Base-by-base conservation (phyloP, 73 alveolate species). In the Diophrys appendiculata region DNA sequence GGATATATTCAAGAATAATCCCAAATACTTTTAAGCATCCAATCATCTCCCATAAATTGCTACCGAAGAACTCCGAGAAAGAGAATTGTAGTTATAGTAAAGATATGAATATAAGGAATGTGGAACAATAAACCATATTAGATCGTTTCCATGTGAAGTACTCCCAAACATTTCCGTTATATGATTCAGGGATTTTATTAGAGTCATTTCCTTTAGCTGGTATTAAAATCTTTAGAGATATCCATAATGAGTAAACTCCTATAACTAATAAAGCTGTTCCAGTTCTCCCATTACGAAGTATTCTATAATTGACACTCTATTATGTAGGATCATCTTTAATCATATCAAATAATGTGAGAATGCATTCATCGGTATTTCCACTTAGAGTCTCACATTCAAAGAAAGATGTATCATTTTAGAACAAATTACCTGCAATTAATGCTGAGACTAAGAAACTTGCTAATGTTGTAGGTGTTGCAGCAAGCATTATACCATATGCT, bases 161-260 rank as follows among this genome's bases (percentile, higher is more conserved):
- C 70, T 86, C 94, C 97, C 97, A 95, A 56, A 92, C 82, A 78
- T 95, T 95, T n/a, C 97, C 97, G 76, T 90, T 95, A 68, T 69
- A 88, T 1, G 95, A 73, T 77, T 91, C 97, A 32, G 91, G 83
- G 0, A 85, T 81, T 67, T 88, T 86, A 0, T 54, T 30, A 29
- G 8, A 86, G 53, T 82, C 85, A 0, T 88, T 84, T 52, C 82
- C 67, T 14, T 78, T 69, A 25, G 91, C 92, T 25, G 96, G 95
- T 68, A 95, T 82, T 11, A 93, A 87, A 53, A 95, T 83, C 24
- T 72, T 71, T 32, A 93, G 83, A 29, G 94, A 90, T 35, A 90
- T 77, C 56, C 82, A 52, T 52, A 92, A 65, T 26, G 84, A 54
- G 55, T 93, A 89, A 1, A 84, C 87, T 1, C 99, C 99, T 29